Evolutionary conservation across 2,329 filamentous ascomycete species (phyloP), one percentile per base, ranked within the genome.

Genomic region (Microsporum canis): DNA sequence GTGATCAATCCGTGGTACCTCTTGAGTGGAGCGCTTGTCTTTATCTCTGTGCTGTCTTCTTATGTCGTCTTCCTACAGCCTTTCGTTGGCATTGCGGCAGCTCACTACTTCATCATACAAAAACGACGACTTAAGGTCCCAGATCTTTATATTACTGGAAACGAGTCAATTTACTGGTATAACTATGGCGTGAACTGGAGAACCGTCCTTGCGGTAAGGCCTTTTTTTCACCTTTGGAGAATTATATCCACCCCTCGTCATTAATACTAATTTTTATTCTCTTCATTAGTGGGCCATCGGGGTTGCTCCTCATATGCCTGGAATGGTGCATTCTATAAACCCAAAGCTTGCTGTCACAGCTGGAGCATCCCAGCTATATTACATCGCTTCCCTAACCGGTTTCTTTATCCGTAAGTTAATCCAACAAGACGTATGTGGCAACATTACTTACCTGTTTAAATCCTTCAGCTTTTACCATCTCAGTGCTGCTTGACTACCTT

Each of bases 1-100:
- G 64, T 58, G 36, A 60, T 61, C 8, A 60, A 77, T 62, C 81
- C 80, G 0, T 84, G 80, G 81, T 71, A 82, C 60, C 71, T 82
- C 0, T 70, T 82, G 2, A 73, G 75, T 4, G 73, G 71, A 0
- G 77, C 79, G 1, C 68, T 72, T 7, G 75, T 75, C 0, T 80
- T 82, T 69, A 75, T 80, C 63, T 73, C 69, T 23, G 78, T 80
- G 1, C 67, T 81, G 12, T 72, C 68, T 8, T 73, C 72, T 2
- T 82, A 77, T 63, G 70, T 69, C 5, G 75, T 79, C 17, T 80
- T 80, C 66, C 70, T 80, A 10, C 76, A 73, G 0, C 78, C 79
- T 0, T 73, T 77, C 65, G 64, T 64, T 31, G 70, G 70, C 8
- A 65, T 71, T 27, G 68, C 69, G 63, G 73, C 74, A 56, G 68